phyloP scores from a whole-genome alignment of 139 green algal species.

The Chlorella sorokiniana region DNA sequence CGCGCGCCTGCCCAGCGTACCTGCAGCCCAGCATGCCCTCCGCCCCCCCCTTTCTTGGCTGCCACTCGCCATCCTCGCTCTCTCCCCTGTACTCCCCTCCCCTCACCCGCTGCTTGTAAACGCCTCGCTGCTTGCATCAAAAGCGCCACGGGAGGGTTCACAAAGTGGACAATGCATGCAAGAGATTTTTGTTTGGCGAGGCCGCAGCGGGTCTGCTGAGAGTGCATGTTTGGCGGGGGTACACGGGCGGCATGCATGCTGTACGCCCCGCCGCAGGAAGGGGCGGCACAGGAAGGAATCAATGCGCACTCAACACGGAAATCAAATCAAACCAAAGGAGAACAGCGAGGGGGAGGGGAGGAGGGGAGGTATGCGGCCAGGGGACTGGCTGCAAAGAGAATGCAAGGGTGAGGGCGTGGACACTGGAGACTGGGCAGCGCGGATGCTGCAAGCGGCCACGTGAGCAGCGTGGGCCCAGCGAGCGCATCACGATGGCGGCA shows the following conservation, averaged over 20 bases:
- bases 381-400: neutral
- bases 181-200: too few relatives aligned
- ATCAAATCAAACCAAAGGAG: neutral
- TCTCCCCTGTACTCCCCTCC: too few relatives aligned
- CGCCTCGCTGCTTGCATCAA: too few relatives aligned
- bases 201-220: too few relatives aligned
- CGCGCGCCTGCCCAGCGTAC: too few relatives aligned
- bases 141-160: too few relatives aligned
- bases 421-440: neutral
- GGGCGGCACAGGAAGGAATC: neutral
- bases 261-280: neutral
- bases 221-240: too few relatives aligned
- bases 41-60: neutral
- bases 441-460: neutral
- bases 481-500: neutral
- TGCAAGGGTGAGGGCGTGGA: neutral
- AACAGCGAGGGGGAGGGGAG: neutral
- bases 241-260: neutral
- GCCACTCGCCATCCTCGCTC: too few relatives aligned
- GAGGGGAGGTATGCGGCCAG: neutral
- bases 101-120: too few relatives aligned
- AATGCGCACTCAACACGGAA: constrained; percentile 11
- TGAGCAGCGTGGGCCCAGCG: too few relatives aligned
- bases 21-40: neutral
- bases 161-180: too few relatives aligned